These are phyloP conservation scores for Acacia acuminata DNA, from an alignment of 306 rosid genomes.

Conservation along the genomic window DNA sequence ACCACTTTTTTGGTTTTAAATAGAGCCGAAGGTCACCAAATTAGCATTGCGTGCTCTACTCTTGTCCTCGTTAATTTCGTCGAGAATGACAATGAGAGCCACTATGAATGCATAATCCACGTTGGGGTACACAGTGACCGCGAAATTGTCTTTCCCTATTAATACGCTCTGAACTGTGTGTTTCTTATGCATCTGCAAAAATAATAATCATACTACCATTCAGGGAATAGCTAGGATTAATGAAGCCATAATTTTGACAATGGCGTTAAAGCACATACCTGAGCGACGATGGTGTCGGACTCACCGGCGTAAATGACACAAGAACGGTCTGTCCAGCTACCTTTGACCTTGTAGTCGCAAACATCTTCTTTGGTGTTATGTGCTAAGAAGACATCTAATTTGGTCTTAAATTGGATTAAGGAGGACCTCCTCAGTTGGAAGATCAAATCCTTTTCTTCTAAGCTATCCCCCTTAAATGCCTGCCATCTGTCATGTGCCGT, in stretches of 20 bases:
- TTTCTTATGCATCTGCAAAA: slow-evolving; percentile 55
- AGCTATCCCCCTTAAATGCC: slow-evolving; percentile 42
- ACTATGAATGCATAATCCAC: slow-evolving; percentile 50
- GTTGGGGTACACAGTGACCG: slow-evolving; percentile 51
- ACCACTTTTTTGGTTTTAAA: too few relatives aligned
- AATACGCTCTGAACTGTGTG: slow-evolving; percentile 31
- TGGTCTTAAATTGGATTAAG: slow-evolving; percentile 49
- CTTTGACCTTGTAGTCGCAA: slow-evolving; percentile 58
- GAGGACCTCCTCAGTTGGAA: slow-evolving; percentile 46
- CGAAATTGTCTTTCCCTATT: slow-evolving; percentile 46
- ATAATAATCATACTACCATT: not conserved
- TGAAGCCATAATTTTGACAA: too few relatives aligned
- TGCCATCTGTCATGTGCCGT: slow-evolving; percentile 43
- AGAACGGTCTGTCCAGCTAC: slow-evolving; percentile 56
- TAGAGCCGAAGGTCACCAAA: not conserved
- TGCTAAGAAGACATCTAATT: slow-evolving; percentile 64
- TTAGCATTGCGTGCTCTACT: not conserved
- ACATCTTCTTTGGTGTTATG: slow-evolving; percentile 44
- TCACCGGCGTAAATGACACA: slow-evolving; percentile 57
- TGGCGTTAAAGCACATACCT: not conserved
- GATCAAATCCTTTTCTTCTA: slow-evolving; percentile 28
- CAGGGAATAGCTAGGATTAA: not conserved
- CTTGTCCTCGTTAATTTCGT: slow-evolving; percentile 43
- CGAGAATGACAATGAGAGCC: slow-evolving; percentile 45
- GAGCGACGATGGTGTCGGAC: slow-evolving; percentile 39